phyloP scores from a whole-genome alignment of 768 basidiomycete species.

The Leccinum subgranulosum region DNA sequence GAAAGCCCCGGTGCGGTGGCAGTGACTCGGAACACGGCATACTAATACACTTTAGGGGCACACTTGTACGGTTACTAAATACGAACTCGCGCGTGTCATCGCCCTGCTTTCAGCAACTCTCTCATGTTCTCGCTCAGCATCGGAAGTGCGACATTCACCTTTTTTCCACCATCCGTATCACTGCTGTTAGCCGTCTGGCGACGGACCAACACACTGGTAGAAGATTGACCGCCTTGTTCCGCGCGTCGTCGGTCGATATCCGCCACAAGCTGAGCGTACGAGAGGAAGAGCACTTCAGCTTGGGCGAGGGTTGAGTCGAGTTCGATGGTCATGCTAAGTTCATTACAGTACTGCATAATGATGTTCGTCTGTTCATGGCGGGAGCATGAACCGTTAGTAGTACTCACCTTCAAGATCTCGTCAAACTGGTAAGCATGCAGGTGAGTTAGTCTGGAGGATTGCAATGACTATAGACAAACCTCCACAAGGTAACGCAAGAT shows the following conservation, averaged over 20 bases:
- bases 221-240: slow-evolving; percentile 40
- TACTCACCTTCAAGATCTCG: slow-evolving; percentile 29
- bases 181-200: slow-evolving; percentile 23
- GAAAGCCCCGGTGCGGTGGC: background rate
- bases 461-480: slow-evolving; percentile 42
- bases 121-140: slow-evolving; percentile 61
- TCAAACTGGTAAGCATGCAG: slow-evolving; percentile 54
- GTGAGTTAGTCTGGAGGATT: slow-evolving; percentile 1
- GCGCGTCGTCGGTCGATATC: slow-evolving; percentile 82
- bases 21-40: slow-evolving; percentile 7
- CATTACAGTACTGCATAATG: slow-evolving; percentile 74
- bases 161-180: slow-evolving; percentile 9
- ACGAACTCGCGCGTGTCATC: slow-evolving; percentile 19
- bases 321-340: slow-evolving; percentile 95
- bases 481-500: slow-evolving; percentile 94
- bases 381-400: background rate
- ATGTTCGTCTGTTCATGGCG: slow-evolving; percentile 1
- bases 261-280: slow-evolving; percentile 83
- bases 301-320: slow-evolving; percentile 94
- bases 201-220: slow-evolving; percentile 31
- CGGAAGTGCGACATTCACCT: slow-evolving; percentile 39
- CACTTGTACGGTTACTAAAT: background rate
- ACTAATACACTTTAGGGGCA: slow-evolving; percentile 11
- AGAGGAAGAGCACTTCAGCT: slow-evolving; percentile 94
- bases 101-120: slow-evolving; percentile 51